phyloP scores from a whole-genome alignment of 345 rosid genomes.

The Schrenkiella parvula region DNA sequence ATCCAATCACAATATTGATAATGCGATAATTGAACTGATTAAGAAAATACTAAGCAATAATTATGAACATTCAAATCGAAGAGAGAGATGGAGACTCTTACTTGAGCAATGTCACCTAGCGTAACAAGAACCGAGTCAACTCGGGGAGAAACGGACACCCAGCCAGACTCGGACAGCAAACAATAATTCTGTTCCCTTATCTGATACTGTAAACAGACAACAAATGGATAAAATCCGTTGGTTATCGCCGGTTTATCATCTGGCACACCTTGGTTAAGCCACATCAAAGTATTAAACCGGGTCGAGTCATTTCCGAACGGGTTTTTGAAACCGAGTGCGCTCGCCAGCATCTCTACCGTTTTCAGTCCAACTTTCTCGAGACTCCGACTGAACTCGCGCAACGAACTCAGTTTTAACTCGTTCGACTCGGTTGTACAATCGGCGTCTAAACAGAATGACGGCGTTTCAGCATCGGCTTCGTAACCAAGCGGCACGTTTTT shows the following conservation, averaged over 20 bases:
- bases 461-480: conserved; percentile 36
- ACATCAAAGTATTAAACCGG: conserved; percentile 50
- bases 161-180: conserved; percentile 54
- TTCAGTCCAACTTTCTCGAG: conserved; percentile 56
- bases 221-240: conserved; percentile 67
- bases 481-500: conserved; percentile 74
- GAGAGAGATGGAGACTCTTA: conserved; percentile 5
- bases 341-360: conserved; percentile 43
- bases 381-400: conserved; percentile 41
- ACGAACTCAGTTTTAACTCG: conserved; percentile 37
- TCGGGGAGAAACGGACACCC: conserved; percentile 48
- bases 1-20: neutral
- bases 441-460: conserved; percentile 56
- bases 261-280: conserved; percentile 37
- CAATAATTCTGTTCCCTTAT: conserved; percentile 42
- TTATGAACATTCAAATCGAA: neutral
- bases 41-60: neutral
- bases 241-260: conserved; percentile 36
- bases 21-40: neutral
- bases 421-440: conserved; percentile 35
- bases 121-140: conserved; percentile 65
- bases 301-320: conserved; percentile 45
- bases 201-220: conserved; percentile 65
- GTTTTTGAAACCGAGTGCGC: conserved; percentile 49
- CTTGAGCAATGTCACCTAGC: conserved; percentile 76